These are phyloP conservation scores for Raffaelea arxii DNA, from an alignment of 2,329 filamentous ascomycete species.

Conservation along the genomic window DNA sequence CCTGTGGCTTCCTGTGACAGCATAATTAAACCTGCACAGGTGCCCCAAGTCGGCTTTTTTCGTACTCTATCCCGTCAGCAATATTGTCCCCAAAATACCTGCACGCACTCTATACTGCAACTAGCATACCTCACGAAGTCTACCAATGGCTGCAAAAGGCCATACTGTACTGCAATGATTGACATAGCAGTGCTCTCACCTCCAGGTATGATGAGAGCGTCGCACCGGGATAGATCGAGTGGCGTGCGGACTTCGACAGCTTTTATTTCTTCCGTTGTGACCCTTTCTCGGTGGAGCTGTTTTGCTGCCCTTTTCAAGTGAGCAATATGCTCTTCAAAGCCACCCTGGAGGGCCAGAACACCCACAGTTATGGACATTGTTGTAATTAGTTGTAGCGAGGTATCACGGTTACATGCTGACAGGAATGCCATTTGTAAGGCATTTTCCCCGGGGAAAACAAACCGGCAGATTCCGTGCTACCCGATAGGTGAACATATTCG, in stretches of 20 bases:
- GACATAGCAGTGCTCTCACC: conserved; percentile 94
- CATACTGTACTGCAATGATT: conserved; percentile 72
- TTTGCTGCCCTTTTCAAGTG: conserved; percentile 59
- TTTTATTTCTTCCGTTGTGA: conserved; percentile 10
- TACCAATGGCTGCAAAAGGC: conserved; percentile 71
- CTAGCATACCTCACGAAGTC: conserved; percentile 76
- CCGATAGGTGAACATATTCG: too few relatives aligned
- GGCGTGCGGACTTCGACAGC: conserved; percentile 64
- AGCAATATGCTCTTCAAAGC: conserved; percentile 79
- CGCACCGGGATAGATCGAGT: conserved; percentile 59
- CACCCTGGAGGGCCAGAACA: conserved; percentile 75
- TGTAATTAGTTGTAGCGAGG: too few relatives aligned
- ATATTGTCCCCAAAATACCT: neutral
- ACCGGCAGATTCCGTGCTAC: too few relatives aligned
- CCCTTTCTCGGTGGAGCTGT: too few relatives aligned
- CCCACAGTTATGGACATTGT: conserved; percentile 39
- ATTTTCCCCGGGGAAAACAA: too few relatives aligned
- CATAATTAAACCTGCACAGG: conserved; percentile 88
- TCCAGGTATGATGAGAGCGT: conserved; percentile 81
- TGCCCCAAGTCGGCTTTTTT: conserved; percentile 85
- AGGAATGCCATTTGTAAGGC: too few relatives aligned
- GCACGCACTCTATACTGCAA: neutral
- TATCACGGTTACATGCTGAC: too few relatives aligned
- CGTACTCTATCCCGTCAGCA: conserved; percentile 41
- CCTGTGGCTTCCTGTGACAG: conserved; percentile 80